These are phyloP conservation scores for Sedum album DNA, from an alignment of 164 flowering plant genomes.

Conservation along the genomic window DNA sequence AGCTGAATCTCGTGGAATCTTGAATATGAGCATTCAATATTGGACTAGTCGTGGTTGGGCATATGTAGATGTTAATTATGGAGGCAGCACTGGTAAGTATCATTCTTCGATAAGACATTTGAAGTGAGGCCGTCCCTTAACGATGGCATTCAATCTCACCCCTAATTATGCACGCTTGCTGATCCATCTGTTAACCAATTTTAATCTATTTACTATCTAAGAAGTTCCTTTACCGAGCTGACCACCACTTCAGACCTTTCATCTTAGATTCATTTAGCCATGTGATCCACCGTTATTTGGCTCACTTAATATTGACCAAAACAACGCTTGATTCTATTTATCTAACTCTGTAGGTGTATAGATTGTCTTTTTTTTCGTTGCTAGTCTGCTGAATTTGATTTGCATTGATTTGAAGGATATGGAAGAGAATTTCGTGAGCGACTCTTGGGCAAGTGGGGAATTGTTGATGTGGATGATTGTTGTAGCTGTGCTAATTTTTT, in stretches of 20 bases:
- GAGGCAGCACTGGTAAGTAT: slow-evolving; percentile 96
- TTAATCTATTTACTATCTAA: too few species aligned
- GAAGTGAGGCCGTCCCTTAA: too few species aligned
- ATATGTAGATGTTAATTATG: slow-evolving; percentile 93
- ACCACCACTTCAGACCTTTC: too few species aligned
- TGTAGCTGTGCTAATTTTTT: slow-evolving; percentile 88
- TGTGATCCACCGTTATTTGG: too few species aligned
- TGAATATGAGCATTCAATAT: slow-evolving; percentile 76
- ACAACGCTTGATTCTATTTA: neutral
- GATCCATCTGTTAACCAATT: too few species aligned
- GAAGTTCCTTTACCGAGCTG: too few species aligned
- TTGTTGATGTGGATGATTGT: slow-evolving; percentile 94
- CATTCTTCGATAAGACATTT: neutral
- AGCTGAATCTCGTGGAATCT: slow-evolving; percentile 62
- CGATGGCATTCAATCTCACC: neutral
- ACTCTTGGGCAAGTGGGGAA: slow-evolving; percentile 75
- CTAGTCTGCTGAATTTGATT: neutral
- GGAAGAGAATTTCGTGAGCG: slow-evolving; percentile 90
- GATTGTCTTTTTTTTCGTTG: neutral
- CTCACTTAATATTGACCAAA: too few species aligned
- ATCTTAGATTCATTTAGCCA: too few species aligned
- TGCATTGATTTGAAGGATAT: slow-evolving; percentile 54
- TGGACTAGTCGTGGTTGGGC: slow-evolving; percentile 99
- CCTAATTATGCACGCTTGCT: too few species aligned
- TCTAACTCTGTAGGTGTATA: neutral